phyloP scores from a whole-genome alignment of 257 asterid genomes.

The Leonotis leonurus region DNA sequence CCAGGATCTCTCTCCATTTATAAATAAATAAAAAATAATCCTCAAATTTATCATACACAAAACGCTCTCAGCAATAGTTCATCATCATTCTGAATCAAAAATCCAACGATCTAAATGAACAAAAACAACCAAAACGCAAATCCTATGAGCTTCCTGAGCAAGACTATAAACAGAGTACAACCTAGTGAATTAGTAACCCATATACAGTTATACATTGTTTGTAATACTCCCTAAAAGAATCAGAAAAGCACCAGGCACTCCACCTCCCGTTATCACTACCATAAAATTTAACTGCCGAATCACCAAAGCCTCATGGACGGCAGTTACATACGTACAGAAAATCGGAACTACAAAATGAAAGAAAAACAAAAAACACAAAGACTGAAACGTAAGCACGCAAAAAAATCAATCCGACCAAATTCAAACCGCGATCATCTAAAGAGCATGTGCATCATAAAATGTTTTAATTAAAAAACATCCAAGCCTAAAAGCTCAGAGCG shows the following conservation, averaged over 20 bases:
- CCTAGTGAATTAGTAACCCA: too few relatives aligned
- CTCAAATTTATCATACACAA: too few relatives aligned
- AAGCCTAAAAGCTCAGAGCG: background rate
- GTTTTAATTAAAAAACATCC: background rate
- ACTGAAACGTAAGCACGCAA: too few relatives aligned
- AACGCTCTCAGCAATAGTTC: background rate
- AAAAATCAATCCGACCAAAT: background rate
- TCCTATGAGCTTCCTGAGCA: background rate
- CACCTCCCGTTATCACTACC: background rate
- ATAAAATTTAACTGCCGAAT: background rate
- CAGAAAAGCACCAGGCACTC: slow-evolving; percentile 1
- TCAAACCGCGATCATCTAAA: slow-evolving; percentile 13
- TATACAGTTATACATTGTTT: background rate
- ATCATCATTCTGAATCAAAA: background rate
- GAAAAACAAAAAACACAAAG: background rate
- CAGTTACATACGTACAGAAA: background rate
- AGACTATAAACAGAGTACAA: background rate
- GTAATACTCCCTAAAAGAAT: background rate
- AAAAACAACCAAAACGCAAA: background rate
- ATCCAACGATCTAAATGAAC: background rate
- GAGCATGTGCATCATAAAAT: background rate
- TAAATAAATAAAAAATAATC: too few relatives aligned
- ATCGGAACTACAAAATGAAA: background rate
- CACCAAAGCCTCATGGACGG: slow-evolving; percentile 1
- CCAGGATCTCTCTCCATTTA: too few relatives aligned